Evolutionary conservation across 345 rosid genomes (phyloP), one percentile per base, ranked within the genome.

Genomic region (Syzygium grande): DNA sequence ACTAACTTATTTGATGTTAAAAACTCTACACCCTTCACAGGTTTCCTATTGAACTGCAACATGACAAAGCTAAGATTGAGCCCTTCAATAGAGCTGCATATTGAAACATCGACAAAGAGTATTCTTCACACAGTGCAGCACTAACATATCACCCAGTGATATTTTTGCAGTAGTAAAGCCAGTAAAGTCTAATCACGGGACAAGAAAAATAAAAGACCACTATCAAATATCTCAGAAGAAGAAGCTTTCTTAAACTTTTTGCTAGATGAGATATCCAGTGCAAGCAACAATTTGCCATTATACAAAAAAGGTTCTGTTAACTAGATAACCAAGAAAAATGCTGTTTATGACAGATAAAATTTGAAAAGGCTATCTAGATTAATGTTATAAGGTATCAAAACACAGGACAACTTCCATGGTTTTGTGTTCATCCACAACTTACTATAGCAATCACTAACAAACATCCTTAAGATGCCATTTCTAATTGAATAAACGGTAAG

Each of bases 11-110:
- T 96, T 43, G 95, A 92, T 90, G 94, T 92, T 90, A 96, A 88
- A 93, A 92, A 94, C 77, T 94, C 95, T 85, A 96, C 88, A 84
- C 98, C 99, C 91, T 96, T 96, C 58, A 90, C 94, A 7, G 98
- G 94, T 85, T 92, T 90, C 94, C 99, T 94, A 89, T 98, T 98
- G 94, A 96, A 98, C 99, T 98, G 95, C 94, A 93, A 92, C 51
- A 86, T 78, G 89, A 87, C 58, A 86, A 73, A 58, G 87, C 73
- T 51, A 85, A 87, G 52, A 88, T 83, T 90, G 73, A 90, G 88
- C 87, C 88, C 85, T 63, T 85, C 65, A 68, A 65, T 77, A 85
- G 38, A 63, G 59, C 79, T 56, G 21, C 51, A 84, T 17, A 61
- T 17, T 27, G 27, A 84, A 14, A 84, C 21, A 17, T 25, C 21